Percentiles rank a stretch among this genome's conserved stretches.
These are phyloP conservation scores for Camellia oleifera DNA, from an alignment of 179 eudicot genomes.

Conservation along the genomic window DNA sequence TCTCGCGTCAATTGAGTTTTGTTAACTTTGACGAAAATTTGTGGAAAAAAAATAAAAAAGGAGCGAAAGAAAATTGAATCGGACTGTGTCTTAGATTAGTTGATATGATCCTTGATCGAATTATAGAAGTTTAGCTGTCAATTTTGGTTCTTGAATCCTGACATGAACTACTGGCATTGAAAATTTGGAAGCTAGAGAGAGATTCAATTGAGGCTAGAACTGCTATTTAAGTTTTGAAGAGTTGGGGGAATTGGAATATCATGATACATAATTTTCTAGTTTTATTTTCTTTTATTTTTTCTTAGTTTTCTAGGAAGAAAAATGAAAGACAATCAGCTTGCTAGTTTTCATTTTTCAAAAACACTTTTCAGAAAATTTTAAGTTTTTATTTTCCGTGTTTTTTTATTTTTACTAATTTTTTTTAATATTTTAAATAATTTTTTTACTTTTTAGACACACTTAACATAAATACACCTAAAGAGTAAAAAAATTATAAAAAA, in stretches of 20 bases:
- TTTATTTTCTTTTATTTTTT: neutral
- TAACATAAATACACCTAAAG: no score
- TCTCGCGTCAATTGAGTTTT: neutral
- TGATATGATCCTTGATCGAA: neutral
- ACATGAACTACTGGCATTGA: no score
- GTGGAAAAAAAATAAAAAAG: neutral
- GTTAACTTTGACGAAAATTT: neutral
- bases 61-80: neutral
- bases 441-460: no score
- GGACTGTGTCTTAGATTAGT: neutral
- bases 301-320: neutral
- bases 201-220: neutral
- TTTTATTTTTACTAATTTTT: no score
- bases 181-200: no score
- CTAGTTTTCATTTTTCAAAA: no score
- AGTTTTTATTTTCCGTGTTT: no score
- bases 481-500: no score
- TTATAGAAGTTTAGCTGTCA: neutral
- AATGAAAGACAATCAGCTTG: neutral
- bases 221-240: neutral
- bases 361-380: no score
- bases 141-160: neutral
- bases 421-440: no score
- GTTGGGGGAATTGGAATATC: neutral
- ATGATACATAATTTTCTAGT: neutral